Evolutionary conservation across 1,139 yeast species (phyloP).

Genomic region (Hyphopichia buzzinii): DNA sequence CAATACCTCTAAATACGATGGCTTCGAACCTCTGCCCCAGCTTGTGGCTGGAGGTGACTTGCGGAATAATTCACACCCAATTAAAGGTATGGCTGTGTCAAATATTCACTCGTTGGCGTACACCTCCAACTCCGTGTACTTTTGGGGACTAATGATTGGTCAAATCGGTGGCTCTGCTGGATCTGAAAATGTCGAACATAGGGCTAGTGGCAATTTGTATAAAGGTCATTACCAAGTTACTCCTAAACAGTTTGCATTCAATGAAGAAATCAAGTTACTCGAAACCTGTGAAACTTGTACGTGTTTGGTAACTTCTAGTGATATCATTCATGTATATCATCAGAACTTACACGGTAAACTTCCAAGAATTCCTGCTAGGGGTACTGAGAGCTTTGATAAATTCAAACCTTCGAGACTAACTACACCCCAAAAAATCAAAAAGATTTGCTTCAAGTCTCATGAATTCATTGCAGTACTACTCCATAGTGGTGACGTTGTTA

Average conservation of each 20-base stretch:
- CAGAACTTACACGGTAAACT: constrained; percentile 56
- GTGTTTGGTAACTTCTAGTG: constrained; percentile 55
- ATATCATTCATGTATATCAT: constrained; percentile 63
- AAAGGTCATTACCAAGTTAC: constrained; percentile 34
- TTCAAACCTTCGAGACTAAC: constrained; percentile 55
- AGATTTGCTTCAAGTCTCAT: constrained; percentile 34
- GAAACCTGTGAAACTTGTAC: constrained; percentile 73
- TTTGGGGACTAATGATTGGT: constrained; percentile 87
- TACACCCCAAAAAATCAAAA: constrained; percentile 31
- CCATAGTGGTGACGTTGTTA: constrained; percentile 51
- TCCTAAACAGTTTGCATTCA: constrained; percentile 47
- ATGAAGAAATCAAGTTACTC: constrained; percentile 55
- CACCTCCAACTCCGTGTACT: constrained; percentile 48
- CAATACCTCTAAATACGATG: constrained; percentile 23
- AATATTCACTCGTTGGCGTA: constrained; percentile 69
- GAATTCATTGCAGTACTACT: constrained; percentile 42
- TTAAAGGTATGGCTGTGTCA: constrained; percentile 65
- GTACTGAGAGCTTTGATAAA: constrained; percentile 45
- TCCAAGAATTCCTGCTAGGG: constrained; percentile 37
- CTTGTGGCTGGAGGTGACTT: constrained; percentile 49
- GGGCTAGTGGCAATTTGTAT: constrained; percentile 23
- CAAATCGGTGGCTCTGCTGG: constrained; percentile 65
- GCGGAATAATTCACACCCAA: constrained; percentile 25
- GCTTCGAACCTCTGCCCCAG: constrained; percentile 47
- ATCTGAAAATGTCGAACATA: constrained; percentile 21